Conservation (phyloP, 192 early-diverging fungal species). For the Jimgerdemannia lactiflua region DNA sequence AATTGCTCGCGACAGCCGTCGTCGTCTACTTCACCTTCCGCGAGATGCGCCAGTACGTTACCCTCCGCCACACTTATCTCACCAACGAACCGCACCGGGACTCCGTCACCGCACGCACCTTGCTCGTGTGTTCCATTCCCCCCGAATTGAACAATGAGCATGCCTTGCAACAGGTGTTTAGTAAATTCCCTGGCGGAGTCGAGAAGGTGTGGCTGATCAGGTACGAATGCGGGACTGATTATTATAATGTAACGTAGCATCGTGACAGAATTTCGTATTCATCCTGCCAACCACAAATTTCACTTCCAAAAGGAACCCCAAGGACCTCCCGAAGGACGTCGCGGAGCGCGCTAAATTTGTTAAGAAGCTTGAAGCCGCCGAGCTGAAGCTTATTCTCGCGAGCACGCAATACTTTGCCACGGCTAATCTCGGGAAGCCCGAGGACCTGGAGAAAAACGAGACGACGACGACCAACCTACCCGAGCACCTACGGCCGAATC, state of each 20-base stretch:
- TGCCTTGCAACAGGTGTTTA: slow-evolving; percentile 48
- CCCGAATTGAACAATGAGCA: slow-evolving; percentile 44
- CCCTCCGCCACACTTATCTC: slow-evolving; percentile 62
- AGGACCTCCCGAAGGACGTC: slow-evolving; percentile 43
- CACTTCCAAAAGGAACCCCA: slow-evolving; percentile 31
- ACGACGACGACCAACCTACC: slow-evolving; percentile 9
- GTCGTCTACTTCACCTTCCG: slow-evolving; percentile 51
- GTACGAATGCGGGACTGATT: slow-evolving; percentile 16
- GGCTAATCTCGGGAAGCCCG: neutral
- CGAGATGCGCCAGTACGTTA: slow-evolving; percentile 57
- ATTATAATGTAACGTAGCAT: neutral
- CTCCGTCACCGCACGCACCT: slow-evolving; percentile 52
- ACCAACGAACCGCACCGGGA: slow-evolving; percentile 44
- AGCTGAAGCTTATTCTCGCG: slow-evolving; percentile 45
- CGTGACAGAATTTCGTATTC: neutral
- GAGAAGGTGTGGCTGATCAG: slow-evolving; percentile 59
- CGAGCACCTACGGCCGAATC: slow-evolving; percentile 46
- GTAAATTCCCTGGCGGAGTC: slow-evolving; percentile 69
- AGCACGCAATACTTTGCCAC: slow-evolving; percentile 35
- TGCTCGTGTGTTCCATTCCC: slow-evolving; percentile 74
- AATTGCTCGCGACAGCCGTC: slow-evolving; percentile 17
- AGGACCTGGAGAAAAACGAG: slow-evolving; percentile 1
- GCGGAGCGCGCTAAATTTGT: slow-evolving; percentile 49
- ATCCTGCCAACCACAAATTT: neutral
- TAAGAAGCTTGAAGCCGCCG: slow-evolving; percentile 42